Base-by-base conservation (phyloP, 805 yeast species). In the Kodamaea jinghongensis region DNA sequence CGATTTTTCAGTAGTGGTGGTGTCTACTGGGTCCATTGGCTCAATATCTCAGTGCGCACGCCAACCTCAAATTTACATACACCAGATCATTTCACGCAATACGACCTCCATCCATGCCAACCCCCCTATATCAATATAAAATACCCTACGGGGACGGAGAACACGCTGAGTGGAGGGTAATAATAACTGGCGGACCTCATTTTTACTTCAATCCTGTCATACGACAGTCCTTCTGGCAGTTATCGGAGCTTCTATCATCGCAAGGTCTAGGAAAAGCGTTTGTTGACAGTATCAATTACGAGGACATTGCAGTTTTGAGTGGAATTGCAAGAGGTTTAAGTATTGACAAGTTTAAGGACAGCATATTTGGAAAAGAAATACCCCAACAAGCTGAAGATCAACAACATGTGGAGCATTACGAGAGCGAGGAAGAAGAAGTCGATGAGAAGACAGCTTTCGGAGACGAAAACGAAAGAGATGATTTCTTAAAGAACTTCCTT, bases 181-280 rank as follows among this genome's bases (percentile, higher is more conserved):
- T 64, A 13, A 38, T 65, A 10, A 60, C 65, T 4, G 41, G 52
- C 7, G 47, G 43, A 2, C 55, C 54, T 0, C 71, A 65, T 42
- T 65, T 63, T 41, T 65, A 65, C 47, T 65, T 49, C 42, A 53
- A 64, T 44, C 27, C 39, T 10, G 36, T 16, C 1, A 40, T 45
- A 4, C 42, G 44, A 14, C 16, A 36, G 15, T 56, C 69, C 5
- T 60, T 52, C 34, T 65, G 71, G 71, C 70, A 64, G 47, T 41
- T 63, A 17, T 32, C 45, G 11, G 69, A 65, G 31, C 35, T 65
- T 1, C 36, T 37, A 29, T 36, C 40, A 4, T 16, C 16, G 6
- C 41, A 44, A 3, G 47, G 42, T 27, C 23, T 20, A 5, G 23
- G 23, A 20, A 8, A 5, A 6, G 23, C 5, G 7, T 52, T 64